phyloP scores from a whole-genome alignment of 148 eudicot genomes.

The Heliamphora exappendiculata region DNA sequence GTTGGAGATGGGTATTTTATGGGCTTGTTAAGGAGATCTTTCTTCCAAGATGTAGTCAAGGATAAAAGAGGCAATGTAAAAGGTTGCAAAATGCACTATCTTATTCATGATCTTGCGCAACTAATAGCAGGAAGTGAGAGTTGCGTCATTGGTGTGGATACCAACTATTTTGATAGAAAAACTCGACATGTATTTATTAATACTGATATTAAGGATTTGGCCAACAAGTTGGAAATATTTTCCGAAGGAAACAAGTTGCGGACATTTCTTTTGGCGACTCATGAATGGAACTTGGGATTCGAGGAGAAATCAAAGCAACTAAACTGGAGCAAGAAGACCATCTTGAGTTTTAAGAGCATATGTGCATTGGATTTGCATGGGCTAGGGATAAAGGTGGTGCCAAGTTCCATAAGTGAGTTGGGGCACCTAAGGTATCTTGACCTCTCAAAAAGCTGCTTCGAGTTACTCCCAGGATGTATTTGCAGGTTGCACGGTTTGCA shows the following conservation, averaged over 20 bases:
- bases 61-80: background rate
- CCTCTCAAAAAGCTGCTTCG: background rate
- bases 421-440: background rate
- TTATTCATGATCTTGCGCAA: background rate
- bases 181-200: background rate
- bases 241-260: background rate
- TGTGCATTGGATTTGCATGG: background rate
- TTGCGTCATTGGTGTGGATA: background rate
- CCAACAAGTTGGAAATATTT: background rate
- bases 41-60: background rate
- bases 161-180: background rate
- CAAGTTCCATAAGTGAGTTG: background rate
- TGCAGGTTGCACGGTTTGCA: background rate
- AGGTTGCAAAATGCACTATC: background rate
- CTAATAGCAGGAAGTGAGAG: background rate
- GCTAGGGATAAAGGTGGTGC: background rate
- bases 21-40: background rate
- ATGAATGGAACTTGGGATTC: background rate
- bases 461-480: background rate
- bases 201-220: background rate
- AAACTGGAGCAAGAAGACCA: no score
- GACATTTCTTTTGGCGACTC: background rate
- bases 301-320: background rate
- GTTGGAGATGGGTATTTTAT: background rate
- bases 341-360: background rate